Percentiles rank a stretch among this genome's conserved stretches.
Conservation (phyloP, 768 basidiomycete genomes). For the Trametes elegans region DNA sequence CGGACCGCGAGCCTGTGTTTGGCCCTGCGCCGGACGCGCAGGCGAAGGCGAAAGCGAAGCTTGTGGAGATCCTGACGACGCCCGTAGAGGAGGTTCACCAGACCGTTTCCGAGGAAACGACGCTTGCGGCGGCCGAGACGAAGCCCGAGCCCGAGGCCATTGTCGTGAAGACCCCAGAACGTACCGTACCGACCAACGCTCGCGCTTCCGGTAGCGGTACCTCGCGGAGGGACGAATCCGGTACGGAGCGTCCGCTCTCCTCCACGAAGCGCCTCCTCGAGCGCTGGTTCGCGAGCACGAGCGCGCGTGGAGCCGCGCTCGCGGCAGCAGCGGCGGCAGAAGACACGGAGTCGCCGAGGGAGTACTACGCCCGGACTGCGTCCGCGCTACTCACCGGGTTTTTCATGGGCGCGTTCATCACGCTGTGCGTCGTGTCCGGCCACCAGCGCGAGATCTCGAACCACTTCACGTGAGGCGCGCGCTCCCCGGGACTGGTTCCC, state of each 20-base stretch:
- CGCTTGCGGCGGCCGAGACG: neutral
- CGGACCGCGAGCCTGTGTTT: slow-evolving; percentile 10
- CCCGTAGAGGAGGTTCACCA: neutral
- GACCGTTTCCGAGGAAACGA: neutral
- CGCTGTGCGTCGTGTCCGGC: slow-evolving; percentile 47
- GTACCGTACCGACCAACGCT: neutral
- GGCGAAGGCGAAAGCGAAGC: neutral
- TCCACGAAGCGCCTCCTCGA: neutral
- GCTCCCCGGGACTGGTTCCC: no score
- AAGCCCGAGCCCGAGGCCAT: neutral
- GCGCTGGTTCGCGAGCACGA: neutral
- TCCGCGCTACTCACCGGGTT: slow-evolving; percentile 57
- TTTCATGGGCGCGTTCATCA: slow-evolving; percentile 55
- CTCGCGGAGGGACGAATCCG: no score
- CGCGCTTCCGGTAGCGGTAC: no score
- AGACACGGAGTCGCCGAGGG: slow-evolving; percentile 18
- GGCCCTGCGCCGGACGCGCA: neutral
- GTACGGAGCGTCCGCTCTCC: neutral
- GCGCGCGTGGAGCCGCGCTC: neutral
- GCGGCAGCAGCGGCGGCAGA: no score
- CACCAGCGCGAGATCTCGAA: slow-evolving; percentile 44
- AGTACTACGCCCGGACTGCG: slow-evolving; percentile 32
- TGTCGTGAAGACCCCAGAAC: neutral
- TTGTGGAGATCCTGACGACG: neutral
- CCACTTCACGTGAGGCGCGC: slow-evolving; percentile 23